Evolutionary conservation across 2,329 filamentous ascomycete genomes (phyloP), one percentile per base, ranked within the genome.

Genomic region (Epicoccum nigrum): DNA sequence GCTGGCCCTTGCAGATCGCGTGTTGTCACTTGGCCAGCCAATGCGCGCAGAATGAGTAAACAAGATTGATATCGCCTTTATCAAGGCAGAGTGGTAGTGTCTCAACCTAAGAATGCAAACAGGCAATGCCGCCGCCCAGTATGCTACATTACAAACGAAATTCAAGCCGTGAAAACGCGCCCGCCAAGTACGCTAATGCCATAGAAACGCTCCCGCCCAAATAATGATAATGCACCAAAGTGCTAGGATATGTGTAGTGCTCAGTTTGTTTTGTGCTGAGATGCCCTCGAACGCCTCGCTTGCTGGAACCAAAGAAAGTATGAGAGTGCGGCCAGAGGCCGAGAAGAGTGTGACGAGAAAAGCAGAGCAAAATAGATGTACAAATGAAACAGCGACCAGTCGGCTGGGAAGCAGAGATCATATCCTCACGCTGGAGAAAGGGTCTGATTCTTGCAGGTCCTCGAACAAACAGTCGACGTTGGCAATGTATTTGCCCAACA

Each of bases 391-490:
- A 45, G 35, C 16, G 21, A 41, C 31, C 30, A 7, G 34, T 17
- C 8, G 23, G 28, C 15, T 42, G 39, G 15, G 37, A 17, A 17
- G 23, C n/a, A 34, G 13, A n/a, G 21, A 38, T 50, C 38, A 45
- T 28, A 46, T 38, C 16, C 63, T 62, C 13, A 72, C 69, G 37
- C 65, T 67, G 9, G 64, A 64, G 51, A 74, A 74, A 0, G 90
- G 88, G 38, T 88, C 86, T 60, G 85, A 89, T 70, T 90, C 90
- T 59, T 87, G 85, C 63, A 97, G 76, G 73, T 97, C 91, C 70
- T 89, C 86, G 45, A 96, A 90, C 53, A 96, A 80, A 62, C 92
- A 90, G 56, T 92, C 89, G 20, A 95, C 90, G 39, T 73, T 73
- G 67, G 89, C 94, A 67, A 96, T 79, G 72, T 94, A 90, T 59